Conservation (phyloP, 2,329 filamentous ascomycete genomes). For the Verticillium klebahnii region DNA sequence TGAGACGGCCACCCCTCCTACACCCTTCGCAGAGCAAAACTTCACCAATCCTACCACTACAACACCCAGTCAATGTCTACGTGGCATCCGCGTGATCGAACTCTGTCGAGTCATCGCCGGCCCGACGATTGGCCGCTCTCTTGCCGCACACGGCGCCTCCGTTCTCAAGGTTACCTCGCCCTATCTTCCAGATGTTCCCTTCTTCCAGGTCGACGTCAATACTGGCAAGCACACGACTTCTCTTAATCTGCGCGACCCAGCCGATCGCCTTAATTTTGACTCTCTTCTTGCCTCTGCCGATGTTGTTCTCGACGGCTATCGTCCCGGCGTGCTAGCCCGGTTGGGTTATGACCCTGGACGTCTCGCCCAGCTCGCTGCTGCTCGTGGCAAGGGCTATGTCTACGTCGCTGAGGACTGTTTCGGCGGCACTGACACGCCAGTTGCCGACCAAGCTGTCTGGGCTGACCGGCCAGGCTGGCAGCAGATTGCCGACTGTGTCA, state of each 20-base stretch:
- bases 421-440: conserved; percentile 43
- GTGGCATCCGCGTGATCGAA: conserved; percentile 62
- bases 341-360: conserved; percentile 52
- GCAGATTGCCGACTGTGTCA: conserved; percentile 58
- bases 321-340: conserved; percentile 52
- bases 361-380: conserved; percentile 41
- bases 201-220: conserved; percentile 62
- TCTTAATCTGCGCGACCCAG: conserved; percentile 47
- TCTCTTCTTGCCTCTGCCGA: conserved; percentile 51
- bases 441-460: conserved; percentile 39
- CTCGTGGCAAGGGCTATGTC: conserved; percentile 51
- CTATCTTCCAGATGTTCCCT: conserved; percentile 55
- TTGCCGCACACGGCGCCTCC: conserved; percentile 65
- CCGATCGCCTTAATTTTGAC: conserved; percentile 47
- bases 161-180: conserved; percentile 62
- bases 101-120: conserved; percentile 65
- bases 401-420: conserved; percentile 63
- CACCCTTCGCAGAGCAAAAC: conserved; percentile 21
- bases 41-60: conserved; percentile 5
- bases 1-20: conserved; percentile 37
- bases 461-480: conserved; percentile 57
- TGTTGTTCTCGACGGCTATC: conserved; percentile 59
- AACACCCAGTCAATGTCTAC: conserved; percentile 32
- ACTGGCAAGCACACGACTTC: conserved; percentile 58
- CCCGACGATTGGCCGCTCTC: conserved; percentile 58